A percentile compares a stretch with the other conserved stretches of the same genome.
These are phyloP conservation scores for Fomitopsis schrenkii DNA, from an alignment of 1,284 basidiomycete genomes.

Conservation along the genomic window DNA sequence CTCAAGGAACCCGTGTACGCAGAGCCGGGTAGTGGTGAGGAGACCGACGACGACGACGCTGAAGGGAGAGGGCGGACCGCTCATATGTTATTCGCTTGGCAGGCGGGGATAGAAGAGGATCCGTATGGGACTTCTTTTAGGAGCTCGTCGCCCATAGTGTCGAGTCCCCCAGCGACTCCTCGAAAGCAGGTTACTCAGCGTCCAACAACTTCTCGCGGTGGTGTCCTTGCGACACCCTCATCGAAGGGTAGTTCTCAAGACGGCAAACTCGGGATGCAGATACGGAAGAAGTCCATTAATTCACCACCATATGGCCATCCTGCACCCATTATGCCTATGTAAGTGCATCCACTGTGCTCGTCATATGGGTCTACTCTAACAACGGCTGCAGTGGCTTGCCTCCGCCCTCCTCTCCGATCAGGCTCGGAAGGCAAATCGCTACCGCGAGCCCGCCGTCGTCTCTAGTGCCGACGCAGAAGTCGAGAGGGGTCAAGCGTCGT, in stretches of 20 bases:
- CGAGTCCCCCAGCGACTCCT: constrained; percentile 4
- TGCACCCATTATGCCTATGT: too few species aligned
- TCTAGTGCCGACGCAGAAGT: too few species aligned
- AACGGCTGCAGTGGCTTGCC: too few species aligned
- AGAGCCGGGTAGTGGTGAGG: constrained; percentile 17
- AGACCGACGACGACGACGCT: constrained; percentile 22
- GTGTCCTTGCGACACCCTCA: constrained; percentile 12
- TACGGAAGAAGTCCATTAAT: not conserved
- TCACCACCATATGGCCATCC: too few species aligned
- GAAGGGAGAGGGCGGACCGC: constrained; percentile 17
- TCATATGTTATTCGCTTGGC: constrained; percentile 17
- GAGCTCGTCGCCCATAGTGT: constrained; percentile 3
- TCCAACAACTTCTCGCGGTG: too few species aligned
- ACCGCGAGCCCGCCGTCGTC: too few species aligned
- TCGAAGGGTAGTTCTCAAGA: constrained; percentile 12
- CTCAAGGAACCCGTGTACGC: constrained; percentile 5
- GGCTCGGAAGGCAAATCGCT: too few species aligned
- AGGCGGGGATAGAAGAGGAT: constrained; percentile 10
- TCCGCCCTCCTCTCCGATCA: too few species aligned
- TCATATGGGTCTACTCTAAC: too few species aligned
- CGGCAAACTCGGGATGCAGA: not conserved
- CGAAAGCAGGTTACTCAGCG: not conserved
- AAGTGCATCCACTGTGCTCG: too few species aligned
- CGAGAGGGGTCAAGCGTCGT: too few species aligned
- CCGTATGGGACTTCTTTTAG: constrained; percentile 3